Evolutionary conservation across 805 yeast genomes (phyloP).

Genomic region (Saturnispora mendoncae): DNA sequence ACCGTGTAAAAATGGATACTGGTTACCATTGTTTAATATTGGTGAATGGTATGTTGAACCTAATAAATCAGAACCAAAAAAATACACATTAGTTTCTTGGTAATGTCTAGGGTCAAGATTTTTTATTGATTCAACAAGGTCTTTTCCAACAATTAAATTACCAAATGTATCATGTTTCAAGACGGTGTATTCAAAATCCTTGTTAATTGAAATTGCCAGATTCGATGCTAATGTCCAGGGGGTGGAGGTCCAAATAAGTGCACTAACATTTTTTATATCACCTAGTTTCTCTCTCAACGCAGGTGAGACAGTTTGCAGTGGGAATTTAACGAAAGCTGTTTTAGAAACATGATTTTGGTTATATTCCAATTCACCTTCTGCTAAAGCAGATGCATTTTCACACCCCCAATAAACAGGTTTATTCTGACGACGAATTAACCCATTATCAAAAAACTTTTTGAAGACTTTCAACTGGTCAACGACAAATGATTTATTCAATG

Average conservation of each 20-base stretch:
- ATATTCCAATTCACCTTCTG: conserved; percentile 94
- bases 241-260: conserved; percentile 91
- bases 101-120: conserved; percentile 23
- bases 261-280: conserved; percentile 18
- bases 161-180: conserved; percentile 32
- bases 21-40: conserved; percentile 26
- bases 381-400: conserved; percentile 87
- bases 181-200: conserved; percentile 48
- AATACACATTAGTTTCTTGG: conserved; percentile 18
- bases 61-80: conserved; percentile 37
- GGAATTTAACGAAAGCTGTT: conserved; percentile 64
- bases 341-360: conserved; percentile 59
- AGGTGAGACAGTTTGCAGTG: conserved; percentile 29
- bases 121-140: conserved; percentile 35
- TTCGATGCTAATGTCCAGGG: conserved; percentile 96
- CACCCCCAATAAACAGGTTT: conserved; percentile 98
- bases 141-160: conserved; percentile 47
- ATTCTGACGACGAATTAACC: conserved; percentile 70
- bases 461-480: conserved; percentile 66
- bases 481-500: conserved; percentile 67
- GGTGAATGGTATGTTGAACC: conserved; percentile 49
- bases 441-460: conserved; percentile 50
- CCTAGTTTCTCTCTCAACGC: conserved; percentile 17
- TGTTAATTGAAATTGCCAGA: conserved; percentile 67
- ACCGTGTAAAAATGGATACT: conserved; percentile 63